Conservation (phyloP, 805 yeast species). For the Myxozyma neotropica region DNA sequence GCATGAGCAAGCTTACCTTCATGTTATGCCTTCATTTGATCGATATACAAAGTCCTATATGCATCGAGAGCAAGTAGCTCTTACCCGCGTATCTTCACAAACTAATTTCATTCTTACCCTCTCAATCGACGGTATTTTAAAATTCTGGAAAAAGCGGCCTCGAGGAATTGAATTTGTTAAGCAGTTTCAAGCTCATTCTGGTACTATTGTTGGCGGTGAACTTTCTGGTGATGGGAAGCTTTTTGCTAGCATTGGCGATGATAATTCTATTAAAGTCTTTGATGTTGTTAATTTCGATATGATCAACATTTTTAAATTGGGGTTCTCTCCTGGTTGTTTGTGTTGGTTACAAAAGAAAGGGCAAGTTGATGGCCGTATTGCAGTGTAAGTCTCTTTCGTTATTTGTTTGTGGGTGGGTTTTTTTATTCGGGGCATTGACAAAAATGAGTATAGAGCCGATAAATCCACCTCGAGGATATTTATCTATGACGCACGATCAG, state of each 20-base stretch:
- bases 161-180: conserved; percentile 42
- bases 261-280: conserved; percentile 40
- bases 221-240: conserved; percentile 36
- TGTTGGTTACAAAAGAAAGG: conserved; percentile 37
- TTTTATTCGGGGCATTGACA: neutral
- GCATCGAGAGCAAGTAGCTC: conserved; percentile 34
- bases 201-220: conserved; percentile 17
- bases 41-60: conserved; percentile 38
- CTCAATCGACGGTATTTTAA: conserved; percentile 44
- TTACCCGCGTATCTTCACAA: conserved; percentile 24
- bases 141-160: conserved; percentile 42
- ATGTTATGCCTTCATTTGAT: conserved; percentile 29
- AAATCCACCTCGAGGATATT: conserved; percentile 27
- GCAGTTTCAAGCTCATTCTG: conserved; percentile 39
- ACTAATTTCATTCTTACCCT: conserved; percentile 39
- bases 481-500: conserved; percentile 37
- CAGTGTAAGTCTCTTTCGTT: conserved; percentile 16
- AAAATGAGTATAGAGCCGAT: conserved; percentile 28
- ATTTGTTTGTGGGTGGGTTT: neutral
- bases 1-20: conserved; percentile 30
- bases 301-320: conserved; percentile 42
- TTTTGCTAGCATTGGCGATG: conserved; percentile 38
- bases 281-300: conserved; percentile 45
- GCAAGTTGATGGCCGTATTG: conserved; percentile 28
- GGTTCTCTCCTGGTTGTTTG: conserved; percentile 38